Conservation (phyloP, 1,284 basidiomycete genomes). For the Flammula alnicola region DNA sequence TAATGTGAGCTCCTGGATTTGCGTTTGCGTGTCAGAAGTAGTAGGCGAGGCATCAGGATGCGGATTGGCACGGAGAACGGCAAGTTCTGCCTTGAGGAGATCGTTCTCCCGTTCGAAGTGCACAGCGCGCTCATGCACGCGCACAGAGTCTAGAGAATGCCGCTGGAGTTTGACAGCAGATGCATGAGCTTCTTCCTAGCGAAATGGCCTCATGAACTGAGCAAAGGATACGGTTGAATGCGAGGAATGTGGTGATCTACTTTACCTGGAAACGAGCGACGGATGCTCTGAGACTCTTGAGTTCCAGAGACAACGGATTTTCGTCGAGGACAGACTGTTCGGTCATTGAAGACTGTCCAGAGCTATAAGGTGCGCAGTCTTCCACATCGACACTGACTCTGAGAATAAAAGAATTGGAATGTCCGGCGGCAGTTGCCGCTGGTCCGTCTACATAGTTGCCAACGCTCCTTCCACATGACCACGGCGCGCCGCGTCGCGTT, state of each 20-base stretch:
- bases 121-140: constrained; percentile 49
- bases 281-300: constrained; percentile 65
- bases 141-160: constrained; percentile 57
- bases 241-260: constrained; percentile 10
- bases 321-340: constrained; percentile 38
- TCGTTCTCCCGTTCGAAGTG: constrained; percentile 62
- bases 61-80: constrained; percentile 49
- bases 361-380: too few species aligned
- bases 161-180: constrained; percentile 69
- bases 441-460: too few species aligned
- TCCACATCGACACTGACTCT: too few species aligned
- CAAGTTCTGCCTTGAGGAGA: constrained; percentile 55
- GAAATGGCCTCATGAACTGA: constrained; percentile 15
- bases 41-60: constrained; percentile 46
- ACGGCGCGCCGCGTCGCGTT: too few species aligned
- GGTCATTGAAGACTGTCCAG: not conserved
- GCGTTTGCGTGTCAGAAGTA: constrained; percentile 44
- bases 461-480: too few species aligned
- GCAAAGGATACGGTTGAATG: too few species aligned
- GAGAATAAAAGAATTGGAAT: too few species aligned
- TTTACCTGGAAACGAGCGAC: constrained; percentile 69
- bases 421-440: too few species aligned
- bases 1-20: constrained; percentile 66
- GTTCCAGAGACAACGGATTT: constrained; percentile 70
- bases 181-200: constrained; percentile 68